Evolutionary conservation across 148 eudicot genomes (phyloP), one percentile per base, ranked within the genome.

Genomic region (Euryodendron excelsum): DNA sequence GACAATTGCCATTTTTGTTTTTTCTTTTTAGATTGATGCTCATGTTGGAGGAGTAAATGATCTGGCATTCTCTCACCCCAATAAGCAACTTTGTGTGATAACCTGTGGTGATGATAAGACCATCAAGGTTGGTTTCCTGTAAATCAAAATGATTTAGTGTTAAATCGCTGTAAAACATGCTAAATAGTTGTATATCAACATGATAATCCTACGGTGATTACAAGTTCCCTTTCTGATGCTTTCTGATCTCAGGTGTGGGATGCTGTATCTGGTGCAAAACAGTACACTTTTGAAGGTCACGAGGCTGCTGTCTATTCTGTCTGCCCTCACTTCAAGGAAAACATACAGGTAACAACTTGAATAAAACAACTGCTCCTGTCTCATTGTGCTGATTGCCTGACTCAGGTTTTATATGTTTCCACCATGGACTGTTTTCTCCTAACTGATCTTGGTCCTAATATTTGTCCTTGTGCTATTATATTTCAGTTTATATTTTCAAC

Each of bases 31-130:
- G 98, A 92, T 94, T 85, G 98, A 92, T 83, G 97, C 98, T 73
- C 98, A 94, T 81, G 77, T 78, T 77, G 97, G 98, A 61, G 89
- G 95, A 79, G 98, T 94, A 55, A 91, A 92, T 84, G 98, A 92
- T 83, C 85, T 92, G 74, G 98, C 98, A 50, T 94, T 94, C 79
- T 89, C 97, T 81, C 85, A 89, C 62, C 92, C 95, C 64, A 85
- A 92, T 72, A 86, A 90, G 82, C 92, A 92, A 82, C 92, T 89
- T 34, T 88, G 94, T 77, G 87, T 91, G 80, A 87, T 94, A 80
- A 94, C 97, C 18, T 94, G 98, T 80, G 98, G 98, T 75, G 98
- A 94, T 64, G 98, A 94, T 79, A 94, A 92, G 88, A 91, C 91
- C 72, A 91, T 94, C 39, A 87, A 91, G 91, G 95, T 94, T 53